A percentile compares a stretch with the other conserved stretches of the same genome.
These are phyloP conservation scores for Aspergillus cavernicola DNA, from an alignment of 495 filamentous ascomycete species.

Conservation along the genomic window DNA sequence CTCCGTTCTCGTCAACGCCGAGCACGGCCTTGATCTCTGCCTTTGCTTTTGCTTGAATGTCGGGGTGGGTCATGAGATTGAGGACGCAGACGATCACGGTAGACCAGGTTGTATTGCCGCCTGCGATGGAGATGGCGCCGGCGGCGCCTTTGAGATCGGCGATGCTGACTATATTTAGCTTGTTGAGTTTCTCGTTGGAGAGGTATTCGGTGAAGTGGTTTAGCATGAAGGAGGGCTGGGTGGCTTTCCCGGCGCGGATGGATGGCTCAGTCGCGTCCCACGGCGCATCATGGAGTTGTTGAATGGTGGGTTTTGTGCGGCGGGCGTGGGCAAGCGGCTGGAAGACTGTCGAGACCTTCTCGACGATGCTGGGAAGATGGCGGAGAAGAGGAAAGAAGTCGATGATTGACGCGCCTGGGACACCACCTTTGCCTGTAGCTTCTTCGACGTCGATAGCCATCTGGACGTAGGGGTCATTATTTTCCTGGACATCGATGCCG, in stretches of 20 bases:
- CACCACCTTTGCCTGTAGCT: slow-evolving; percentile 41
- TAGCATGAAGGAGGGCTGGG: slow-evolving; percentile 29
- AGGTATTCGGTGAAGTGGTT: slow-evolving; percentile 19
- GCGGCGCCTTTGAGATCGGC: slow-evolving; percentile 48
- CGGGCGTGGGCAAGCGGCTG: slow-evolving; percentile 17
- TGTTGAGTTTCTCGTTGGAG: slow-evolving; percentile 24
- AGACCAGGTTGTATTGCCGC: slow-evolving; percentile 42
- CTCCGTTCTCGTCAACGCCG: slow-evolving; percentile 12
- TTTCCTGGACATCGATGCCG: slow-evolving; percentile 36
- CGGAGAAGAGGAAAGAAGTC: slow-evolving; percentile 38
- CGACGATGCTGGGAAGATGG: slow-evolving; percentile 18
- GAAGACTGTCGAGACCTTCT: slow-evolving; percentile 23
- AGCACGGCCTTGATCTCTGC: slow-evolving; percentile 34
- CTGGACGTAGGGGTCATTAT: slow-evolving; percentile 42
- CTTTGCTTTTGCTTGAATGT: slow-evolving; percentile 43
- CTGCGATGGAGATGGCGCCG: slow-evolving; percentile 47
- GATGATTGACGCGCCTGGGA: slow-evolving; percentile 38
- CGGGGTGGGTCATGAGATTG: slow-evolving; percentile 38
- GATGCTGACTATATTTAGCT: slow-evolving; percentile 29
- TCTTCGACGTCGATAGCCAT: slow-evolving; percentile 41
- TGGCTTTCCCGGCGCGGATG: slow-evolving; percentile 34
- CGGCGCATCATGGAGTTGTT: slow-evolving; percentile 28
- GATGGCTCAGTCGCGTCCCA: slow-evolving; percentile 38
- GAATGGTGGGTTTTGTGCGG: slow-evolving; percentile 12
- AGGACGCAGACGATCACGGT: slow-evolving; percentile 38